These are phyloP conservation scores for Zymoseptoria passerinii DNA, from an alignment of 2,329 filamentous ascomycete genomes.

Conservation along the genomic window DNA sequence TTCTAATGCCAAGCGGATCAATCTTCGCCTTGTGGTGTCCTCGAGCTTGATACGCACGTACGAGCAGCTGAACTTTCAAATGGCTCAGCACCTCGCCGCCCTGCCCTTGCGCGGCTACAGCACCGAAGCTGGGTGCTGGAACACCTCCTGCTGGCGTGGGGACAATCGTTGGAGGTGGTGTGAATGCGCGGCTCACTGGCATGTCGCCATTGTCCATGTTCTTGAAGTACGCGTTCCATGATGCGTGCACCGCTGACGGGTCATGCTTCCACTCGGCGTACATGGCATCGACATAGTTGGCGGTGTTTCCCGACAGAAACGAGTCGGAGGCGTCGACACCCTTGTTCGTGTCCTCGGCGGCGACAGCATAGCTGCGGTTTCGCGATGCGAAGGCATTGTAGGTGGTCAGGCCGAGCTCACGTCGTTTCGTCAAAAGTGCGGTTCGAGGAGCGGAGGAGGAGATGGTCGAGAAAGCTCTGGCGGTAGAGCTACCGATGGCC, in stretches of 20 bases:
- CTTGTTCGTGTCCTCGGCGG: slow-evolving; percentile 50
- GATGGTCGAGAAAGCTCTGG: slow-evolving; percentile 37
- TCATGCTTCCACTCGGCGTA: slow-evolving; percentile 96
- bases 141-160: slow-evolving; percentile 73
- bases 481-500: slow-evolving; percentile 46
- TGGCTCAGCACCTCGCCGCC: slow-evolving; percentile 88
- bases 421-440: slow-evolving; percentile 41
- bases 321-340: slow-evolving; percentile 82
- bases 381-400: slow-evolving; percentile 38
- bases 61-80: slow-evolving; percentile 93
- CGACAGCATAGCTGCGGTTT: slow-evolving; percentile 50
- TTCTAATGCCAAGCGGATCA: slow-evolving; percentile 88
- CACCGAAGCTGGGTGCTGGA: slow-evolving; percentile 61
- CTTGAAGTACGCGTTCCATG: slow-evolving; percentile 98
- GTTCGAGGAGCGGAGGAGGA: slow-evolving; percentile 30
- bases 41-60: slow-evolving; percentile 94
- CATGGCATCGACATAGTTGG: slow-evolving; percentile 99
- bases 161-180: slow-evolving; percentile 85
- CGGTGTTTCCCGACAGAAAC: slow-evolving; percentile 92
- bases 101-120: slow-evolving; percentile 56
- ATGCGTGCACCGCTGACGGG: slow-evolving; percentile 87
- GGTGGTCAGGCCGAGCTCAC: slow-evolving; percentile 36
- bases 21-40: slow-evolving; percentile 98
- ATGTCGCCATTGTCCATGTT: slow-evolving; percentile 99
- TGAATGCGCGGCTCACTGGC: slow-evolving; percentile 95